Base-by-base conservation (phyloP, 2,329 filamentous ascomycete species). In the Neonectria hederae region DNA sequence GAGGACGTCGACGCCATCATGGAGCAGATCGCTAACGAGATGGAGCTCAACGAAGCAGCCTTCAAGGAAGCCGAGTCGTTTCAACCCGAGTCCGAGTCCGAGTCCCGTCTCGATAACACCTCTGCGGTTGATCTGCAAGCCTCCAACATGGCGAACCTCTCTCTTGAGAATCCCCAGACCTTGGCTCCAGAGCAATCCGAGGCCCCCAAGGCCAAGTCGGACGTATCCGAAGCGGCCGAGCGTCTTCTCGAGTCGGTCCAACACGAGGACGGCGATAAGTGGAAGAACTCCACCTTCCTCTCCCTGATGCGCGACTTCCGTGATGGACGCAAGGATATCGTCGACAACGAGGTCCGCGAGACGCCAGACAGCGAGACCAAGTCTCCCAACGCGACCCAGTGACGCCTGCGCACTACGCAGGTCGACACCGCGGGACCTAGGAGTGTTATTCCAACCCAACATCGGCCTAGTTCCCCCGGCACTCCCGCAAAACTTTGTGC, bases 221-320 rank as follows among this genome's bases (percentile, higher is more conserved):
- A 79, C 22, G 78, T 83, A 2, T 78, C 81, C 2, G 79, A 82
- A 60, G 81, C 81, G 0, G 81, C 81, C 7, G 77, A 80, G 63
- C 76, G 79, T 22, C 77, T 83, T 1, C 75, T 83, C 38, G 78
- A 82, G 51, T 78, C 79, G 2, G 81, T 83, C 24, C 75, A 81
- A 66, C 81, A 83, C 56, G 81, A 83, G 65, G 73, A 76, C 48
- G 80, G 80, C 45, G 81, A 83, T 9, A 83, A 83, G 66, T 83
- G 81, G 81, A 80, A 81, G 66, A 81, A 83, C 48, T 83, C 81
- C 0, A 73, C 76, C n/a, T 83, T 83, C 45, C 72, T 83, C 8
- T 78, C 78, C 0, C 74, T 83, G 4, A 83, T 83, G 81, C 78
- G 80, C 19, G 81, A 83, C 59, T 82, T 83, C 49, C 75, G 80